Conservation (phyloP, 331 rosid genomes). For the Rhamnella rubrinervis region DNA sequence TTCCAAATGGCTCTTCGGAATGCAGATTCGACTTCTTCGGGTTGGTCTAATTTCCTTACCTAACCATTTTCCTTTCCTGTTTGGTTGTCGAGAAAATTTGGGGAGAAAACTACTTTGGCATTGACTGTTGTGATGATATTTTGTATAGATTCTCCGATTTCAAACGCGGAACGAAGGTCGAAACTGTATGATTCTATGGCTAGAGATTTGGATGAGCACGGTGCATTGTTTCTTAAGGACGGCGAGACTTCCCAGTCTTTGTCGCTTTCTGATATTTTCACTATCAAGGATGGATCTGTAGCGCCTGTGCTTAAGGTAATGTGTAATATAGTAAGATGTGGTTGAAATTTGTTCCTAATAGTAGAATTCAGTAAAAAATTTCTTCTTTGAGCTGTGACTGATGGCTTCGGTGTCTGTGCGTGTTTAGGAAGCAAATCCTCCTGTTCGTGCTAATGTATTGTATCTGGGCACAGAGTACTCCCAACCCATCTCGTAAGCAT, state of each 20-base stretch:
- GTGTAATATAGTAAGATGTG: neutral
- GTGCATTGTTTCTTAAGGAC: conserved; percentile 68
- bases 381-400: conserved; percentile 23
- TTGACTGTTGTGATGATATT: neutral
- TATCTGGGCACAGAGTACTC: conserved; percentile 70
- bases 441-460: conserved; percentile 88
- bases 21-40: conserved; percentile 38
- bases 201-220: conserved; percentile 74
- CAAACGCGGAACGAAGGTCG: conserved; percentile 53
- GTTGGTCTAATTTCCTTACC: neutral
- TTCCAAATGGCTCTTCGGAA: conserved; percentile 56
- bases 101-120: neutral
- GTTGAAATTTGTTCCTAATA: neutral
- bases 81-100: conserved; percentile 4
- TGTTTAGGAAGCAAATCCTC: conserved; percentile 85
- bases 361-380: neutral
- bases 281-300: conserved; percentile 69
- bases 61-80: neutral
- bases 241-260: conserved; percentile 91
- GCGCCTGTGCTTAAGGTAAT: conserved; percentile 74
- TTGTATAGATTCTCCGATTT: conserved; percentile 38
- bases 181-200: conserved; percentile 76
- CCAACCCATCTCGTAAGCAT: conserved; percentile 67
- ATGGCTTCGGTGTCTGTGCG: conserved; percentile 15
- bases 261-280: conserved; percentile 80